Evolutionary conservation across 1,284 basidiomycete genomes (phyloP).

Genomic region (Porodaedalea pini): DNA sequence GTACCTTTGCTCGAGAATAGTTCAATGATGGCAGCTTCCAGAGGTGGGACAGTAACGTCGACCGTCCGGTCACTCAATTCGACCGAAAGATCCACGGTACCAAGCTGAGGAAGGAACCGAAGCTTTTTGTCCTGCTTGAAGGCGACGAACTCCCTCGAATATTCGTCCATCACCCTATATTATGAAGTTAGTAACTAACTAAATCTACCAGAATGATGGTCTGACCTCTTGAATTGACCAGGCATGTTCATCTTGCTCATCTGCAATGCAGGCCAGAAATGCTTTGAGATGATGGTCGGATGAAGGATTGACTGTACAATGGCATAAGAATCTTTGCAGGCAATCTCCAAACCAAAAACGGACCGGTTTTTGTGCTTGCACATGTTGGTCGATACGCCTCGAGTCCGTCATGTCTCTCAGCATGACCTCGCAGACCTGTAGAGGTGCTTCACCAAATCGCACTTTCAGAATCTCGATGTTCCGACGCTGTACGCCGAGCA

Average conservation of each 20-base stretch:
- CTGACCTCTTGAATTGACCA: constrained; percentile 72
- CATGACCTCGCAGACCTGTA: constrained; percentile 97
- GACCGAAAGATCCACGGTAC: constrained; percentile 74
- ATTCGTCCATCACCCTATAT: constrained; percentile 66
- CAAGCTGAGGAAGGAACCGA: constrained; percentile 82
- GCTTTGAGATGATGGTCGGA: constrained; percentile 84
- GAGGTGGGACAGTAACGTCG: constrained; percentile 73
- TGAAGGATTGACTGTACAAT: constrained; percentile 63
- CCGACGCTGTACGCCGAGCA: constrained; percentile 56
- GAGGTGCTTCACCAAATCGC: constrained; percentile 84
- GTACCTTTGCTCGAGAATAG: constrained; percentile 72
- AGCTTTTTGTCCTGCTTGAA: constrained; percentile 91
- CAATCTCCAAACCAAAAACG: constrained; percentile 26
- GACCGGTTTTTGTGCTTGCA: constrained; percentile 71
- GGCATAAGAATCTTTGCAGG: constrained; percentile 10
- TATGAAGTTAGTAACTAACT: constrained; percentile 1
- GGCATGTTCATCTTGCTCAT: constrained; percentile 73
- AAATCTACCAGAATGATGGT: background rate
- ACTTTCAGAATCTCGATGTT: constrained; percentile 92
- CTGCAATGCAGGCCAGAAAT: constrained; percentile 90
- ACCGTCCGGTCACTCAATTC: constrained; percentile 77
- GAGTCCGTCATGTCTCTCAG: constrained; percentile 93
- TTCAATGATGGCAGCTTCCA: constrained; percentile 88
- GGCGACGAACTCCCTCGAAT: constrained; percentile 69
- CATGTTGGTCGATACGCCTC: constrained; percentile 77